phyloP scores from a whole-genome alignment of 164 flowering plant species.

The Warburgia ugandensis region DNA sequence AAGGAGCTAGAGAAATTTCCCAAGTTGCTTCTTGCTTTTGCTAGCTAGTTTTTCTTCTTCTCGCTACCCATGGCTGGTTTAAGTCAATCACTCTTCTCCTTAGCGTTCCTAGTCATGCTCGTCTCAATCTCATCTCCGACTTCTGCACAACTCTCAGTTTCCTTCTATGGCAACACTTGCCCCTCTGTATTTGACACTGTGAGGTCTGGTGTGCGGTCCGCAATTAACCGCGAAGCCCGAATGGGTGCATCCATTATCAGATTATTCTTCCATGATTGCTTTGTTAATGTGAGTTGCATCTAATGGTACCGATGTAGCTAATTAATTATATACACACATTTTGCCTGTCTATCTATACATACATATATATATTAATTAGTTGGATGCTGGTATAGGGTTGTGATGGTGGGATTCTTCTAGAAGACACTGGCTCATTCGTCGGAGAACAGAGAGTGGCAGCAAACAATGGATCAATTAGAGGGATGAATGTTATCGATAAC shows the following conservation, averaged over 20 bases:
- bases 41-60: background rate
- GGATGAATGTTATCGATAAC: conserved; percentile 14
- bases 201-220: conserved; percentile 11
- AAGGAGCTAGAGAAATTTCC: too few relatives aligned
- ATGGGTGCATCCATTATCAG: conserved; percentile 37
- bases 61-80: background rate
- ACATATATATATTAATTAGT: too few relatives aligned
- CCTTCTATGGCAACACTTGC: conserved; percentile 23
- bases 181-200: conserved; percentile 30
- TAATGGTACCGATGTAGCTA: too few relatives aligned
- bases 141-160: conserved; percentile 22
- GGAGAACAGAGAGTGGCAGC: conserved; percentile 11
- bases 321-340: too few relatives aligned
- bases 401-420: conserved; percentile 17
- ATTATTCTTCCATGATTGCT: conserved; percentile 40
- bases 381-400: conserved; percentile 27
- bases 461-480: conserved; percentile 10
- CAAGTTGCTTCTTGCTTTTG: too few relatives aligned
- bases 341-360: too few relatives aligned
- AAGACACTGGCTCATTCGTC: conserved; percentile 8
- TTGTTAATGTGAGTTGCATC: conserved; percentile 22
- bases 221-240: conserved; percentile 24
- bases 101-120: conserved; percentile 1
- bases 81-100: background rate
- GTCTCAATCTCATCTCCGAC: conserved; percentile 1